Evolutionary conservation across 2,329 filamentous ascomycete species (phyloP), one percentile per base, ranked within the genome.

Genomic region (Torrubiellomyces zombiae): DNA sequence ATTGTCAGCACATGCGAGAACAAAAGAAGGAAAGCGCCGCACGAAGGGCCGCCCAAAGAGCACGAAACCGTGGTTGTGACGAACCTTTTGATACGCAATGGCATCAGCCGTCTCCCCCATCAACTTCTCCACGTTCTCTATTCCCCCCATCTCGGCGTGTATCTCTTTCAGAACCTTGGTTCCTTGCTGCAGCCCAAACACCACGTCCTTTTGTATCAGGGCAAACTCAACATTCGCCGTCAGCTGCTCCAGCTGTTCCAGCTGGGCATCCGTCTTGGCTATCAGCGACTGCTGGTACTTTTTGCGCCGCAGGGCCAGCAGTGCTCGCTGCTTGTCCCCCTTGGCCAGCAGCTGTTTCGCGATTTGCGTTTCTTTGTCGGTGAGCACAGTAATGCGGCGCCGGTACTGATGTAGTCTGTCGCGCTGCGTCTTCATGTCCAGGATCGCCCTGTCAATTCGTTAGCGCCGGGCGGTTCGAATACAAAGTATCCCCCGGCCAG

Each of bases 361-460:
- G 29, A 93, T 77, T 22, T 74, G 76, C 24, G 78, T 93, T 56
- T 98, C 86, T 36, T 77, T 77, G 45, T 75, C 68, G 6, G 86
- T 94, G 18, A 98, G 70, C 25, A 80, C 63, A 18, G 74, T 76
- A 45, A 98, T 89, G 42, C 80, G 78, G 43, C 78, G 77, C 53
- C 94, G 86, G 58, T 95, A 95, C 50, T 92, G 83, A 44, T 91
- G 85, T 4, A 98, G 75, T 52, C 83, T 91, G 62, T 98, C 89
- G 51, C 89, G 85, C 58, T 95, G 86, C 54, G 73, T 82, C 60
- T 95, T 95, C 58, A 95, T 78, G 56, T 95, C 85, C 44, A 95
- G 76, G 53, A 95, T 94, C 31, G 86, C 86, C 58, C 85, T 94
- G 47, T 8, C n/a, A n/a, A n/a, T n/a, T n/a, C n/a, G n/a, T n/a